Evolutionary conservation across 805 yeast species (phyloP).

Genomic region (Candida maltosa): DNA sequence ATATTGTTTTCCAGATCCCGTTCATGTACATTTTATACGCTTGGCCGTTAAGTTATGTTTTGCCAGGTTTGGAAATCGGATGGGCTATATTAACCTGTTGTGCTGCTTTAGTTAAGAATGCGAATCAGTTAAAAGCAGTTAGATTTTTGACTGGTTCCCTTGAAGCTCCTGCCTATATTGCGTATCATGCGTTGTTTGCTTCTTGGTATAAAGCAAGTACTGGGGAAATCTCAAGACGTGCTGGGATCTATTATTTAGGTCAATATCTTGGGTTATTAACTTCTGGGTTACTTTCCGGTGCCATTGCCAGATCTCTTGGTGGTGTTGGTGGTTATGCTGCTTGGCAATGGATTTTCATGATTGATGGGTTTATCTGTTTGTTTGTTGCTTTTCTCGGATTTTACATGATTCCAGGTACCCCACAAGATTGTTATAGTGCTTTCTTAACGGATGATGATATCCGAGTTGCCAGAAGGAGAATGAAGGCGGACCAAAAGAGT

Average conservation of each 20-base stretch:
- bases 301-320: conserved; percentile 42
- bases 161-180: conserved; percentile 53
- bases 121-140: conserved; percentile 52
- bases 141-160: conserved; percentile 66
- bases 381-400: conserved; percentile 55
- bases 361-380: conserved; percentile 59
- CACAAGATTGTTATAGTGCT: conserved; percentile 38
- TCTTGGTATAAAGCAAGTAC: conserved; percentile 31
- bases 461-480: conserved; percentile 26
- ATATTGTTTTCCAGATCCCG: conserved; percentile 59
- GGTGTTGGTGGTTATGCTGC: conserved; percentile 55
- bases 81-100: conserved; percentile 69
- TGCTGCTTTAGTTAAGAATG: conserved; percentile 46
- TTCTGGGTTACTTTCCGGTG: conserved; percentile 60
- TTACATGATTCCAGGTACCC: conserved; percentile 64
- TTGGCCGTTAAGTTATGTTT: conserved; percentile 49
- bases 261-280: conserved; percentile 61
- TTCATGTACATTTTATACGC: conserved; percentile 56
- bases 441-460: conserved; percentile 34
- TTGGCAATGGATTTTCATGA: conserved; percentile 73
- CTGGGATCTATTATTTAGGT: conserved; percentile 58
- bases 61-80: conserved; percentile 55
- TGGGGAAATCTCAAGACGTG: conserved; percentile 57
- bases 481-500: conserved; percentile 17
- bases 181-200: conserved; percentile 45